phyloP scores from a whole-genome alignment of 305 asterid genomes.

The Fraxinus nigra region DNA sequence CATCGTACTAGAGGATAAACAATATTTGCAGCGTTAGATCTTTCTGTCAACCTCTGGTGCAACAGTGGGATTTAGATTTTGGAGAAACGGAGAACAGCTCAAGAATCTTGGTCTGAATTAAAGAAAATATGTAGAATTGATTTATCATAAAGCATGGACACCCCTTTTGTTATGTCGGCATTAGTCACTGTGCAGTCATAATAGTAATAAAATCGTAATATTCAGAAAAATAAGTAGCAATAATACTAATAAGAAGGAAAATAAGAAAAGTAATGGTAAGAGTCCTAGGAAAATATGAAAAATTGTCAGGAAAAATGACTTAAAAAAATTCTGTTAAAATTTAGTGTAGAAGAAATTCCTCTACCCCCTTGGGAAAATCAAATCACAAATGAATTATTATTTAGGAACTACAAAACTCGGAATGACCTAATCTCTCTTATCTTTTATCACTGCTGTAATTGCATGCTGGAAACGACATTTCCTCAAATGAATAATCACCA shows the following conservation, averaged over 20 bases:
- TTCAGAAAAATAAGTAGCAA: neutral
- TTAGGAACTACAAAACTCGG: neutral
- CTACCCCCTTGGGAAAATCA: neutral
- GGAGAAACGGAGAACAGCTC: neutral
- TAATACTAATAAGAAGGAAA: neutral
- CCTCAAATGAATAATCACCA: neutral
- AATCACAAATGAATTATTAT: neutral
- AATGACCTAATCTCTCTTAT: neutral
- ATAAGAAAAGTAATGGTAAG: neutral
- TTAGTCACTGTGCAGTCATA: neutral
- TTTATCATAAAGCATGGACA: neutral
- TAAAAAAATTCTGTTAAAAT: neutral
- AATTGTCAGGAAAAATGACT: neutral
- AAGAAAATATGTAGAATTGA: neutral
- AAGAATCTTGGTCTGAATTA: neutral
- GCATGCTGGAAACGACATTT: neutral
- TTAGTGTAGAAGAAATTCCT: neutral
- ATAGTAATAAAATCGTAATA: neutral
- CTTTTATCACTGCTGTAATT: neutral
- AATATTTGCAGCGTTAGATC: neutral
- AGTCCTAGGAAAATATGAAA: neutral
- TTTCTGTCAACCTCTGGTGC: neutral
- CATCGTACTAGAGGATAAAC: neutral
- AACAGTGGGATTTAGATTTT: neutral
- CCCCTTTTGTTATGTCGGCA: neutral